Percentiles rank a stretch among this genome's conserved stretches.
Conservation (phyloP, 768 basidiomycete species). For the Boletus rubroflammeus region DNA sequence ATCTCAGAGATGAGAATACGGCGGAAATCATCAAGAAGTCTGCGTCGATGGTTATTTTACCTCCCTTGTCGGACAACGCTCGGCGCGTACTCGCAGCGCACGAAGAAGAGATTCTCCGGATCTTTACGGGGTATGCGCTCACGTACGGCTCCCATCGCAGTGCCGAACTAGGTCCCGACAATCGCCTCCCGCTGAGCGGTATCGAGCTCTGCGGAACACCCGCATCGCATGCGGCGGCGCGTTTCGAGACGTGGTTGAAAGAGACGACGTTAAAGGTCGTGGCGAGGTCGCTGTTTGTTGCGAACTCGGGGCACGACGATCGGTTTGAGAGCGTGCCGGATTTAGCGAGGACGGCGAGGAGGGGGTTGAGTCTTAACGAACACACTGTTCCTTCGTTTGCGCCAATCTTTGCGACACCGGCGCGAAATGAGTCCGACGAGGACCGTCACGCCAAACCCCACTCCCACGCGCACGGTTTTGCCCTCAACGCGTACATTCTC, state of each 20-base stretch:
- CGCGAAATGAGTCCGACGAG: slow-evolving; percentile 6
- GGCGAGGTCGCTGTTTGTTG: slow-evolving; percentile 60
- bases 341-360: slow-evolving; percentile 47
- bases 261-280: slow-evolving; percentile 36
- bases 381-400: slow-evolving; percentile 58
- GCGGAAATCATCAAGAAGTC: slow-evolving; percentile 39
- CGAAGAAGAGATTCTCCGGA: slow-evolving; percentile 44
- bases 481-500: slow-evolving; percentile 60
- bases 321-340: slow-evolving; percentile 48
- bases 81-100: slow-evolving; percentile 43
- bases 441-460: neutral
- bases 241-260: slow-evolving; percentile 37
- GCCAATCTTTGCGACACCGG: slow-evolving; percentile 27
- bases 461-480: slow-evolving; percentile 9
- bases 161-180: slow-evolving; percentile 40
- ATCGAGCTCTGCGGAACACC: slow-evolving; percentile 20
- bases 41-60: slow-evolving; percentile 56
- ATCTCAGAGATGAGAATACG: slow-evolving; percentile 36
- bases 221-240: slow-evolving; percentile 3
- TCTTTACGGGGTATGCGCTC: slow-evolving; percentile 55
- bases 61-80: slow-evolving; percentile 42
- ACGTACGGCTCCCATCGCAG: slow-evolving; percentile 43
- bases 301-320: slow-evolving; percentile 65
- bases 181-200: slow-evolving; percentile 47
- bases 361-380: slow-evolving; percentile 53